Evolutionary conservation across 2,329 filamentous ascomycete genomes (phyloP), one percentile per base, ranked within the genome.

Genomic region (Ceratocystis albifundus): DNA sequence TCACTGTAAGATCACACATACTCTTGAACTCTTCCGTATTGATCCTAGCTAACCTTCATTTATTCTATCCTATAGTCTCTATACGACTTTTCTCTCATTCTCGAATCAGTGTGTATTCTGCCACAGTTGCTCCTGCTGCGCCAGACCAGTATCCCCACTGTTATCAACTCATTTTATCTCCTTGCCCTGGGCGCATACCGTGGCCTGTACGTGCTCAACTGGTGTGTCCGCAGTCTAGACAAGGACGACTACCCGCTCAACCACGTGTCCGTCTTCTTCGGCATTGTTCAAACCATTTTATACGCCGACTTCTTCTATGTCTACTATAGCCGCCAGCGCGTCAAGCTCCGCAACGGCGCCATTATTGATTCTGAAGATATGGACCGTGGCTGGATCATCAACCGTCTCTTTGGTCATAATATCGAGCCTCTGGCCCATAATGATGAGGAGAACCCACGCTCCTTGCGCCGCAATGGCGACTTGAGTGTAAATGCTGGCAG

Each of bases 281-380:
- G 93, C 66, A 78, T 95, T 68, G 80, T 97, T 30, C 93, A 97
- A 77, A 96, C 91, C 0, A 86, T 88, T 0, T 84, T 96, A 55
- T 96, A 96, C 75, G 74, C 92, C 71, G 93, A 97, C 76, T 97
- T 97, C 74, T 91, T 90, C 45, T 96, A 92, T 91, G 91, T 97
- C 1, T 97, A 97, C 80, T 96, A 89, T 78, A 89, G 88, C 10
- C 84, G 93, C 69, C 93, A 96, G 78, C 85, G 92, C 67, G 91
- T 97, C 73, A 96, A 96, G 85, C 85, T 97, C 17, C 84, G 93
- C 69, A 87, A 85, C 70, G 93, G 93, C 57, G 90, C 90, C 5
- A 81, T 96, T 20, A 90, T 97, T 15, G 93, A 97, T 73, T 87
- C 88, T 3, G 92, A 96, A 70, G 93, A 97, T 74, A 80, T 96